Conservation (phyloP, 345 rosid genomes). For the Lepidium didymum region DNA sequence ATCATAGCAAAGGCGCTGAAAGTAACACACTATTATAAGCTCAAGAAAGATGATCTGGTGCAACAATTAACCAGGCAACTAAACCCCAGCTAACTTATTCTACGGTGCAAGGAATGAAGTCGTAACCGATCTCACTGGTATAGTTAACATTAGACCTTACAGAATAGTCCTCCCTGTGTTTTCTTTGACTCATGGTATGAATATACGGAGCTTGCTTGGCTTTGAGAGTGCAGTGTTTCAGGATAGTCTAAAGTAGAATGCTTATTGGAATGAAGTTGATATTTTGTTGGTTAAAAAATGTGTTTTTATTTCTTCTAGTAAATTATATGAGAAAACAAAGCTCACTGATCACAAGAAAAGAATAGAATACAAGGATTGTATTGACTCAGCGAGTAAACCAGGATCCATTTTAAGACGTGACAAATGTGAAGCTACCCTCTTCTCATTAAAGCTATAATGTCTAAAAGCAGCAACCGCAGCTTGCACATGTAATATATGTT, state of each 20-base stretch:
- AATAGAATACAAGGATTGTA: conserved; percentile 3
- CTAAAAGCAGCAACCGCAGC: background rate
- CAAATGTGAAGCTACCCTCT: background rate
- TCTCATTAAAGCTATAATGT: background rate
- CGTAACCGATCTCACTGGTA: conserved; percentile 18
- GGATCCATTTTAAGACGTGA: conserved; percentile 9
- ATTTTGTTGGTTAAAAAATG: background rate
- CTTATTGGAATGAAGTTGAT: conserved; percentile 12
- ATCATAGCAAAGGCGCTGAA: conserved; percentile 47
- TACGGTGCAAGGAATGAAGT: conserved; percentile 21
- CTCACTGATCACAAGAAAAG: background rate
- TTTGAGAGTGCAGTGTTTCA: conserved; percentile 1
- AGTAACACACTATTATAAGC: conserved; percentile 38
- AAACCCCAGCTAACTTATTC: conserved; percentile 19
- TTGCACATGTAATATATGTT: background rate
- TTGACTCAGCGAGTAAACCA: background rate
- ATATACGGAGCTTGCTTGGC: background rate
- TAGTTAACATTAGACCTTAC: conserved; percentile 26
- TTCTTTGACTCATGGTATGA: conserved; percentile 7
- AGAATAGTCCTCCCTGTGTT: conserved; percentile 10
- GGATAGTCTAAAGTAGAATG: background rate
- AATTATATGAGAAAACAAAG: background rate
- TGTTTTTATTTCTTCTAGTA: background rate
- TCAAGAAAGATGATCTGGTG: conserved; percentile 41
- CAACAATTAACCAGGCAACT: conserved; percentile 27